Evolutionary conservation across 164 flowering plant genomes (phyloP), one percentile per base, ranked within the genome.

Genomic region (Paratinospora sagittata): DNA sequence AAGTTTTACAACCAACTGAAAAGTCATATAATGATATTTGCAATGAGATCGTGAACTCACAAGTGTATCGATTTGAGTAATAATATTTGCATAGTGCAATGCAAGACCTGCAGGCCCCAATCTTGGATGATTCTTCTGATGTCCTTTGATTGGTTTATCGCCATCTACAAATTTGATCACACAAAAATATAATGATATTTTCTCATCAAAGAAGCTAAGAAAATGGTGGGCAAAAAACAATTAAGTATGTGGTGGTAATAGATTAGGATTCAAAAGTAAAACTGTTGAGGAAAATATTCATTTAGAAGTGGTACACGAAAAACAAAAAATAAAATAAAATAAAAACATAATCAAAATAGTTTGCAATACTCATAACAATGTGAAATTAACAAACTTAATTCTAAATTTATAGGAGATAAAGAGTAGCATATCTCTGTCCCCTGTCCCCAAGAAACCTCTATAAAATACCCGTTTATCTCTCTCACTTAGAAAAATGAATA

Each of bases 91-190:
- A 81, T 93, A 93, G 79, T 93, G 98, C 82, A 93, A 80, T 10
- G 98, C 88, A 76, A 93, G 97, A 69, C 98, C 98, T 74, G 97
- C 93, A 61, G 92, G 79, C 13, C 98, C 98, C 75, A 92, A 72
- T 76, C 81, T 83, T 66, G 83, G 80, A 64, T 77, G 82, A 74
- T 65, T 83, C 77, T 64, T 81, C n/a, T 24, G 62, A 70, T 79
- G 71, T 76, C 72, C 72, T 68, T 85, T 83, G 23, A 76, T 72
- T 7, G 85, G 89, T 72, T 58, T 81, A 69, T 90, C 86, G 66
- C 69, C 79, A 82, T 85, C 97, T 91, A 86, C 84, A 82, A 73
- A 76, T 63, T 17, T 23, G 14, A 45, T 58, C 68, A 65, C 0
- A 65, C 13, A 24, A 69, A 71, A 63, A 63, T 57, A 73, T 45